Percentiles rank a stretch among this genome's conserved stretches.
Evolutionary conservation across 2,329 filamentous ascomycete species (phyloP).

Genomic region (Corinectria fuckeliana): DNA sequence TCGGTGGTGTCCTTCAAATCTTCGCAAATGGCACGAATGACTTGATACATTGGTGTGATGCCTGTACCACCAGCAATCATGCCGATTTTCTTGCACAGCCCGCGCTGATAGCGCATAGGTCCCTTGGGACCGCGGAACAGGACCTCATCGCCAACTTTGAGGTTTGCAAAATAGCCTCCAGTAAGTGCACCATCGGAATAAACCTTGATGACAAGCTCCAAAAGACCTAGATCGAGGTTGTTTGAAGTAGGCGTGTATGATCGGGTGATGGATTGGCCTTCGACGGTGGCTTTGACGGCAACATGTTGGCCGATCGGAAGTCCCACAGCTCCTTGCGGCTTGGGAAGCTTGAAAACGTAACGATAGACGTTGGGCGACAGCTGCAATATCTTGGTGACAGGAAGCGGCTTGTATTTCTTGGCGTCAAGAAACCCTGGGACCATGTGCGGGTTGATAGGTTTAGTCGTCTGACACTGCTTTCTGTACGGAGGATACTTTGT

Average conservation of each 20-base stretch:
- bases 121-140: conserved; percentile 63
- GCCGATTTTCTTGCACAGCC: conserved; percentile 53
- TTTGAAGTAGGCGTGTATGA: conserved; percentile 63
- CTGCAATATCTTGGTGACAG: too few relatives aligned
- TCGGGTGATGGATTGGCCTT: conserved; percentile 53
- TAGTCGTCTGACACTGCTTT: too few relatives aligned
- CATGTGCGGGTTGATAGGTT: conserved; percentile 27
- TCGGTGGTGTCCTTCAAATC: conserved; percentile 63
- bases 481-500: too few relatives aligned
- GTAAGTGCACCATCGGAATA: conserved; percentile 61
- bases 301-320: conserved; percentile 65
- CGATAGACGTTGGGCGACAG: conserved; percentile 55
- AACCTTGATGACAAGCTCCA: conserved; percentile 59
- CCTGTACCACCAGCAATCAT: conserved; percentile 59
- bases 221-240: conserved; percentile 53
- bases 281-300: conserved; percentile 55
- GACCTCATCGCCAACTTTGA: conserved; percentile 57
- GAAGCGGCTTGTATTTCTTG: too few relatives aligned
- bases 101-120: conserved; percentile 57
- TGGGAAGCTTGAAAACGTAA: conserved; percentile 56
- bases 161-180: conserved; percentile 53
- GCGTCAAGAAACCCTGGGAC: conserved; percentile 56
- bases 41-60: conserved; percentile 51
- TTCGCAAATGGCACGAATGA: conserved; percentile 69
- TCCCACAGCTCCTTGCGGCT: conserved; percentile 50